These are phyloP conservation scores for Blastomyces gilchristii DNA, from an alignment of 2,329 filamentous ascomycete genomes.

Conservation along the genomic window DNA sequence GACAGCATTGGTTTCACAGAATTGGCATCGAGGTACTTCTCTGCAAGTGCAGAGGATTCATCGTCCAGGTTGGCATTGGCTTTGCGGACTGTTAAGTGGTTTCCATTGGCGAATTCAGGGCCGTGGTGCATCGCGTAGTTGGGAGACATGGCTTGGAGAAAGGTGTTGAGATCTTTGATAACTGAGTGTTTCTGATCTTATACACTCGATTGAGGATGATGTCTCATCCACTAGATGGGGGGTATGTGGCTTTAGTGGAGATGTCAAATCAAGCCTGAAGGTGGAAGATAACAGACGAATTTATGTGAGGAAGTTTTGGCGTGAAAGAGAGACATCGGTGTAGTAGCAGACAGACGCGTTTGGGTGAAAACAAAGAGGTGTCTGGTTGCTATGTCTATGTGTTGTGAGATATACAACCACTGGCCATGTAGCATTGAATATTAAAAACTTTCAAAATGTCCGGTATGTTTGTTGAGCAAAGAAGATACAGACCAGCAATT, in stretches of 20 bases:
- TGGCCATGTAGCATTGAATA: background rate
- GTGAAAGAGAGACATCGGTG: background rate
- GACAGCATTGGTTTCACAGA: constrained; percentile 22
- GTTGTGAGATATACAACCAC: background rate
- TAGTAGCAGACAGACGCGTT: background rate
- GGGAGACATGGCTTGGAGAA: background rate
- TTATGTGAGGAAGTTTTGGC: background rate
- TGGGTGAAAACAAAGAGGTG: background rate
- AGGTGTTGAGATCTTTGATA: background rate
- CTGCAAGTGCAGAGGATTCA: constrained; percentile 21
- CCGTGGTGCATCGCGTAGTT: background rate
- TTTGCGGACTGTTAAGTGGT: background rate
- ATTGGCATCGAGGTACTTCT: constrained; percentile 20
- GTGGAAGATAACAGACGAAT: background rate
- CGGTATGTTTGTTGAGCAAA: background rate
- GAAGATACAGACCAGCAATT: background rate
- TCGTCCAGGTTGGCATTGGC: constrained; percentile 8
- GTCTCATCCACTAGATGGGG: background rate
- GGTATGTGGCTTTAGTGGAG: background rate
- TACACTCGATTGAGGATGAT: background rate
- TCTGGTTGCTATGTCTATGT: background rate
- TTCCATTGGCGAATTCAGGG: background rate
- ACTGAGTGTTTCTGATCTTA: background rate
- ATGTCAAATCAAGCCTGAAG: background rate
- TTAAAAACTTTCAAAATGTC: background rate